Evolutionary conservation across 805 yeast genomes (phyloP), one percentile per base, ranked within the genome.

Genomic region (Cyberlindnera galapagoensis): DNA sequence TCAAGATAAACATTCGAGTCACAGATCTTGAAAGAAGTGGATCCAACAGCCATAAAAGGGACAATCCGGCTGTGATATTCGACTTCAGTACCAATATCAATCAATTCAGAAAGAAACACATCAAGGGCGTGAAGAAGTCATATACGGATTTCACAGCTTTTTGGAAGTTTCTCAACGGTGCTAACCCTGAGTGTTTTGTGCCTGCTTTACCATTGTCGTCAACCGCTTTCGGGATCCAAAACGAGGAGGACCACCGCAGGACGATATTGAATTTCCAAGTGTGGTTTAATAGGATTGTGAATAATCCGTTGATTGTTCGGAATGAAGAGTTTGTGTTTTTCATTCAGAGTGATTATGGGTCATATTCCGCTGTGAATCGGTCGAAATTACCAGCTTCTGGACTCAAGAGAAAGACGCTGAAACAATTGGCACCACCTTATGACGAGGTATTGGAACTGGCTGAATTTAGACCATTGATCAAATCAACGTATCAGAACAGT

Each of bases 281-380:
- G 40, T 92, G 98, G 98, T 79, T 92, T 44, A 73, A 79, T 47
- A 63, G 94, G 30, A 65, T 92, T 8, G 61, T 80, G 4, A 37
- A 58, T 3, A 86, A 85, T 49, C 94, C 95, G 8, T 70, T 90
- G n/a, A 59, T 92, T 29, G 69, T 84, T 9, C 68, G 87, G 13
- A 94, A 86, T 55, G 95, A 86, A 46, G 98, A 92, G 55, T 72
- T 92, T 52, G 79, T 84, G 3, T 76, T 76, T 47, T 90, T 92
- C 51, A 68, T 84, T 22, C 94, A 85, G 49, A 74, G 81, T 42
- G 92, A 83, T 51, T 79, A 75, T 45, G 74, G 74, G 9, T 51
- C 63, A 1, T 67, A 67, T 39, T 49, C 60, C 5, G 71, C 71
- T 4, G 55, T 63, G 9, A 79, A 76, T 42, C 70, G 74, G 46